Percentiles rank a stretch among this genome's conserved stretches.
Evolutionary conservation across 2,329 filamentous ascomycete genomes (phyloP).

Genomic region (Colletotrichum lupini): DNA sequence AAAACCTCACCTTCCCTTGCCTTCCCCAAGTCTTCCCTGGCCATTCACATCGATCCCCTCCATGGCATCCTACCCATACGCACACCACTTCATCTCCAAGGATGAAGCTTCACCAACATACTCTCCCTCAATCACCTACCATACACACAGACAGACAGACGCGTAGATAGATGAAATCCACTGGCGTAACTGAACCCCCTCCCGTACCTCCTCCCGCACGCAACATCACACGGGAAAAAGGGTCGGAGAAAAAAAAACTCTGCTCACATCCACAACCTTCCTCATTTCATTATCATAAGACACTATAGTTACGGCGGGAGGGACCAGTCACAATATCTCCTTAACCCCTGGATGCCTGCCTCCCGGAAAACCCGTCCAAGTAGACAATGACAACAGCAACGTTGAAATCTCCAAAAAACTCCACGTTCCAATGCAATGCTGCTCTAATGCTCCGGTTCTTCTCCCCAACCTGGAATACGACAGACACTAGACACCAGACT

Average conservation of each 20-base stretch:
- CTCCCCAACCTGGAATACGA: not conserved
- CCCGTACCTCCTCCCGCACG: too few species aligned
- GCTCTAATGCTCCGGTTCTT: not conserved
- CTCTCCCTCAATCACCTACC: too few species aligned
- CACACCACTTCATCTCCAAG: too few species aligned
- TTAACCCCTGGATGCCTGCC: not conserved
- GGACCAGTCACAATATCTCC: not conserved
- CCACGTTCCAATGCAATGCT: conserved; percentile 4
- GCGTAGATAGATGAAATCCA: too few species aligned
- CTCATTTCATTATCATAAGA: not conserved
- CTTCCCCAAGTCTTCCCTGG: too few species aligned
- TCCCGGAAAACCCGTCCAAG: not conserved
- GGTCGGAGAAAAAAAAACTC: not conserved
- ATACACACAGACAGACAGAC: too few species aligned
- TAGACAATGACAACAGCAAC: not conserved
- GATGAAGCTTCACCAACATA: too few species aligned
- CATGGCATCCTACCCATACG: too few species aligned
- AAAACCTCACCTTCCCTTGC: too few species aligned
- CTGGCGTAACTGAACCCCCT: too few species aligned
- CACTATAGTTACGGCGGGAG: not conserved
- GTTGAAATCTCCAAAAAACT: not conserved
- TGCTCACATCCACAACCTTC: not conserved
- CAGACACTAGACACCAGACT: not conserved
- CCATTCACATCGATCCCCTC: too few species aligned
- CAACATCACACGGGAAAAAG: too few species aligned